These are phyloP conservation scores for Ophiostoma quercus DNA, from an alignment of 2,329 filamentous ascomycete species.

Conservation along the genomic window DNA sequence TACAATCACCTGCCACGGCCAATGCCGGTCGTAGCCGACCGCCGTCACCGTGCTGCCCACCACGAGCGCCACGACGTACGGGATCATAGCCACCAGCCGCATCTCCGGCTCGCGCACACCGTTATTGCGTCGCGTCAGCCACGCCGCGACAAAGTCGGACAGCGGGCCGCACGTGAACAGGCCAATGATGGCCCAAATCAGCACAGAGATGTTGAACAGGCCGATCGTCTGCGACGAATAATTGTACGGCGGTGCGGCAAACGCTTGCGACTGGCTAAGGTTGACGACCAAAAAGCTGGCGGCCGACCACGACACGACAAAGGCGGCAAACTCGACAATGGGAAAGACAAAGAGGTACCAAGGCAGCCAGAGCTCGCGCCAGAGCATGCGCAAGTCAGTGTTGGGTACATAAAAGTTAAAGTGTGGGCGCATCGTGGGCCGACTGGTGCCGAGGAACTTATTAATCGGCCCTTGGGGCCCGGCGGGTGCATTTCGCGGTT, in stretches of 20 bases:
- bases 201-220: slow-evolving; percentile 45
- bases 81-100: slow-evolving; percentile 42
- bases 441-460: neutral
- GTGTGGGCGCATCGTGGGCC: neutral
- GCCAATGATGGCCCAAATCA: slow-evolving; percentile 40
- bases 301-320: slow-evolving; percentile 51
- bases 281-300: slow-evolving; percentile 50
- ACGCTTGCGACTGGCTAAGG: slow-evolving; percentile 48
- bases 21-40: slow-evolving; percentile 44
- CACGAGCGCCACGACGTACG: slow-evolving; percentile 43
- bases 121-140: slow-evolving; percentile 38
- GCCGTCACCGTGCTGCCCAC: slow-evolving; percentile 43
- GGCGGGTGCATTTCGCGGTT: neutral
- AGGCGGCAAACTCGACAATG: slow-evolving; percentile 57
- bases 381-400: slow-evolving; percentile 45
- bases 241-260: slow-evolving; percentile 41
- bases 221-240: slow-evolving; percentile 41
- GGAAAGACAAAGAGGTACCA: slow-evolving; percentile 59
- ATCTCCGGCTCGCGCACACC: slow-evolving; percentile 35
- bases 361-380: slow-evolving; percentile 54
- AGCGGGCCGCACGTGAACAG: slow-evolving; percentile 41
- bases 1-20: slow-evolving; percentile 46
- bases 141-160: slow-evolving; percentile 41
- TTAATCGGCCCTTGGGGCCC: neutral
- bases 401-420: slow-evolving; percentile 41